Conservation (phyloP, 495 filamentous ascomycete genomes). For the Tuber calosporum region DNA sequence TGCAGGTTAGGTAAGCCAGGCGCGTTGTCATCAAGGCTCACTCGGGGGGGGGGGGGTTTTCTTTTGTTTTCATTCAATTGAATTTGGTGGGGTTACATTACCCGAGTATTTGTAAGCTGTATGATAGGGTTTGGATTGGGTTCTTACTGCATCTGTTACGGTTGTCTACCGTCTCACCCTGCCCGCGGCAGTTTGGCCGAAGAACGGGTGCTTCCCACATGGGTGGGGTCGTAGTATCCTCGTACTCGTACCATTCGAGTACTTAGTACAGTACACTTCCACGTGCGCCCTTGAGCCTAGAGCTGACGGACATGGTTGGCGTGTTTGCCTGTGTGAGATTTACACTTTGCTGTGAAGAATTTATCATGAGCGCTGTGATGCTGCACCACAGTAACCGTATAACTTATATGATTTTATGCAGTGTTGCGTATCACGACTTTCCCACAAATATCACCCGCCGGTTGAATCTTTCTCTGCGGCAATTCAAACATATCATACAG, state of each 20-base stretch:
- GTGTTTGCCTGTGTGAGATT: background rate
- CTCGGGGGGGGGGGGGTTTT: background rate
- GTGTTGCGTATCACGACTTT: background rate
- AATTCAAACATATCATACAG: background rate
- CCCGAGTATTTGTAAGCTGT: no score
- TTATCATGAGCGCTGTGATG: background rate
- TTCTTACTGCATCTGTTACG: background rate
- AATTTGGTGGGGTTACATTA: background rate
- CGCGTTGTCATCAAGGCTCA: background rate
- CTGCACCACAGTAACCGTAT: background rate
- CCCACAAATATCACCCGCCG: background rate
- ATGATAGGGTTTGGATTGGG: background rate
- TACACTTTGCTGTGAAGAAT: background rate
- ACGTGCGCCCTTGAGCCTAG: no score
- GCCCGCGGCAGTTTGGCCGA: background rate
- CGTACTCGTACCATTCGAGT: no score
- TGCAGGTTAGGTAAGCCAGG: background rate
- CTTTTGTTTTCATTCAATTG: background rate
- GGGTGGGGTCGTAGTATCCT: background rate
- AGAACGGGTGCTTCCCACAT: background rate
- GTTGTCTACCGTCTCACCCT: background rate
- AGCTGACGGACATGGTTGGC: background rate
- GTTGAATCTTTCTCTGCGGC: background rate
- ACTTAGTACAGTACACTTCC: no score
- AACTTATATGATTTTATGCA: background rate